These are phyloP conservation scores for Alnus rubra DNA, from an alignment of 306 rosid species.

Conservation along the genomic window DNA sequence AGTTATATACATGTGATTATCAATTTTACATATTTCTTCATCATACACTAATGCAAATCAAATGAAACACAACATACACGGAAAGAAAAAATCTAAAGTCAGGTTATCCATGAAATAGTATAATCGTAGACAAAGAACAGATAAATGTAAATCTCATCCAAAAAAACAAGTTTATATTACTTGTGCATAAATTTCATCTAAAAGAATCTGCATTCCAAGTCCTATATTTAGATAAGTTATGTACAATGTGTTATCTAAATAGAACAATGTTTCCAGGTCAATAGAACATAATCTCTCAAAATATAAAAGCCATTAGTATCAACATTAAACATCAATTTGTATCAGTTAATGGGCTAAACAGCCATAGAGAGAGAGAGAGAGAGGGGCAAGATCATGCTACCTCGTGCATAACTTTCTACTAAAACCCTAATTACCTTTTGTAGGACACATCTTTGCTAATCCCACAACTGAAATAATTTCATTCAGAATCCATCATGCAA, in stretches of 20 bases:
- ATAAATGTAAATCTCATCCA: not conserved
- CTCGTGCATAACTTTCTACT: no score
- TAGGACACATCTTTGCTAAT: no score
- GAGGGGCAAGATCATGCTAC: no score
- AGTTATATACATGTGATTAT: not conserved
- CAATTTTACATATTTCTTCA: not conserved
- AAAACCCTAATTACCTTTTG: no score
- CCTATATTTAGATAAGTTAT: no score
- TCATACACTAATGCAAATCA: constrained; percentile 12
- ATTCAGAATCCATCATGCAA: no score
- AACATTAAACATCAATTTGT: no score
- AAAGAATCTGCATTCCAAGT: not conserved
- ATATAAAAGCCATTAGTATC: not conserved
- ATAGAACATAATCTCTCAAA: not conserved
- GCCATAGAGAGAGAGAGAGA: no score
- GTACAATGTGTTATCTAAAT: not conserved
- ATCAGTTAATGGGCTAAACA: no score
- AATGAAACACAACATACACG: constrained; percentile 5
- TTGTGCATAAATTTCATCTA: not conserved
- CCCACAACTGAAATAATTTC: no score
- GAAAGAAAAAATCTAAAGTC: not conserved
- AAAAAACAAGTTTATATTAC: not conserved
- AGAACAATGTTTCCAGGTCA: not conserved
- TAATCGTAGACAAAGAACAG: constrained; percentile 1
- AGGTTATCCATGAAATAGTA: no score